Base-by-base conservation (phyloP, 2,329 filamentous ascomycete species). In the Pestalotiopsis sp. region DNA sequence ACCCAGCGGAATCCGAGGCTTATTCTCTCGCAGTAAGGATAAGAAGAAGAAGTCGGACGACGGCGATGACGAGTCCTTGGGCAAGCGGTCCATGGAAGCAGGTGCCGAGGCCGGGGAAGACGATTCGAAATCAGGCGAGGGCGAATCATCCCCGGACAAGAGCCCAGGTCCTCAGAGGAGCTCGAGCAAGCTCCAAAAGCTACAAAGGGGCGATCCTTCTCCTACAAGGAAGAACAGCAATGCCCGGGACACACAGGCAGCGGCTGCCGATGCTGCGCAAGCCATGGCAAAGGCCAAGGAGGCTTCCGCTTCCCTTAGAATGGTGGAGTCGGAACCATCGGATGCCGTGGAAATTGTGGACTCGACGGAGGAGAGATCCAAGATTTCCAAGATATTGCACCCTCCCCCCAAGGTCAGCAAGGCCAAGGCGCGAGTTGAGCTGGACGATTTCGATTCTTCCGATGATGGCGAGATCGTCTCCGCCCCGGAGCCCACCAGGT, bases 181-280 rank as follows among this genome's bases (percentile, higher is more conserved):
- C 67, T 79, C 87, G 3, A 89, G 87, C 81, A 94, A 93, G 78
- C 82, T 94, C 65, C 91, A 93, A 75, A 94, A 94, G 78, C 86
- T 87, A 67, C 86, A 87, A 1, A 79, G 85, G 63, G 78, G 75
- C 11, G 86, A 87, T 67, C 79, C 83, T 7, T 86, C 84, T 4
- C 81, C 83, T 14, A 82, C 81, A 23, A 79, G 81, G 36, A 87
- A 84, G 73, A 70, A 78, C 11, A 73, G 74, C 27, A 66, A 60
- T 23, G 52, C 64, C 11, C 58, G 39, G 36, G 64, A 66, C n/a
- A 41, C 64, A 20, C 52, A 66, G 23, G 20, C 55, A 39, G 81
- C 79, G 39, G 81, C 79, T 39, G 75, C 81, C 69, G 83, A 86
- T 67, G 79, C 83, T 25, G 70, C 68, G 12, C 71, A 70, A 57